Base-by-base conservation (phyloP, 192 early-diverging fungal species). In the Entomortierella lignicola region DNA sequence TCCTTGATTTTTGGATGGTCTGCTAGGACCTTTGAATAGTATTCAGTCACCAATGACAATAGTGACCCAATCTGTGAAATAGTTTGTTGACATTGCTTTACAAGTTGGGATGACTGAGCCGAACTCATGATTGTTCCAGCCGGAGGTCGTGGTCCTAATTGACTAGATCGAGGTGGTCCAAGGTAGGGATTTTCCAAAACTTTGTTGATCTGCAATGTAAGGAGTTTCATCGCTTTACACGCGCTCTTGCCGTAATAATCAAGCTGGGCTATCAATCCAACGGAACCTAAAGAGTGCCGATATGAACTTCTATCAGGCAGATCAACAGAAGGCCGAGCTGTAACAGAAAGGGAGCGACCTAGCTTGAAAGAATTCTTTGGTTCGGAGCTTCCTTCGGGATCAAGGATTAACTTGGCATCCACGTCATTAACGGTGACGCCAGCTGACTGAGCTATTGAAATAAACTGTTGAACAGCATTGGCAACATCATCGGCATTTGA, bases 401-500 rank as follows among this genome's bases (percentile, higher is more conserved):
- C 72, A 8, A 72, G 67, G 30, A 85, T 67, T 27, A 84, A 61
- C 5, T 82, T 77, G 23, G 81, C 82, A 34, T 85, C 82, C 1
- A 83, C 69, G 48, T 80, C 69, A 29, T 81, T 66, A 0, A 88
- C 70, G 0, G 48, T 29, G 0, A 88, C 67, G 30, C 57, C 56
- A 1, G 66, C 69, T 25, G 57, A 65, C 63, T 85, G 82, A 29
- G 82, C 83, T 2, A 71, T 70, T 8, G 51, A 48, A 8, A 79
- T 79, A 29, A 97, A 98, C 32, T 89, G 82, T 25, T 87, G 86
- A 23, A 97, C 92, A 10, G 92, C 81, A 11, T 85, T 77, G 11
- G 96, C 81, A 20, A 97, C 90, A 53, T 96, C 95, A 43, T 87
- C 88, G 2, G 90, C 86, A 58, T 93, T 90, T 18, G 81, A 61